A percentile compares a stretch with the other conserved stretches of the same genome.
Evolutionary conservation across 352 stramenopile genomes (phyloP).

Genomic region (Globisporangium viniferum): DNA sequence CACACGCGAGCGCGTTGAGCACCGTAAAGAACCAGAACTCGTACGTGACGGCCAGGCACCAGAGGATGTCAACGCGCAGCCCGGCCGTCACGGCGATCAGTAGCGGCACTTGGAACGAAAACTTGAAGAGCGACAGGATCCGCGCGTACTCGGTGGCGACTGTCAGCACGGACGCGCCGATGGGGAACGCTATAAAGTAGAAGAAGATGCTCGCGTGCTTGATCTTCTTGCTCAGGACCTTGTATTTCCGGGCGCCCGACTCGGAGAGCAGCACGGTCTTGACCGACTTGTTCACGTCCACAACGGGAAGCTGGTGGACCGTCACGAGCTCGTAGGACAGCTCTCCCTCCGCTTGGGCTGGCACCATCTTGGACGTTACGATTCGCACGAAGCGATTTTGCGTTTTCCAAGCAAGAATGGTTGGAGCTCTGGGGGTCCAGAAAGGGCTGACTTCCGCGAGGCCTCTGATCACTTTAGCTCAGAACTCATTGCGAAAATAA

Average conservation of each 20-base stretch:
- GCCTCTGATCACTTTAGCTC: neutral
- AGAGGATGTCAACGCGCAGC: neutral
- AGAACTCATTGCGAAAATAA: neutral
- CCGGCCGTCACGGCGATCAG: neutral
- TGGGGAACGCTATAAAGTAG: constrained; percentile 3
- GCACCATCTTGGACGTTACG: neutral
- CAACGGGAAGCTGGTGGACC: neutral
- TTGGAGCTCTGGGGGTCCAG: neutral
- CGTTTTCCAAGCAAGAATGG: neutral
- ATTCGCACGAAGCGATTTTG: neutral
- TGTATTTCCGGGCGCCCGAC: neutral
- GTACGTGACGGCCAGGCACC: constrained; percentile 21
- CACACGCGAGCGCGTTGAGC: constrained; percentile 14
- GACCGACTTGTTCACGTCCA: constrained; percentile 1
- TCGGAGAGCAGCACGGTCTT: constrained; percentile 5
- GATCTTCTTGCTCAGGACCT: neutral
- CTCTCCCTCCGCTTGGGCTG: neutral
- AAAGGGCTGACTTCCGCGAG: neutral
- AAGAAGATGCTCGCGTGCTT: neutral
- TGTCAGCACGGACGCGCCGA: constrained; percentile 2
- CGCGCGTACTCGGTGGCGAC: constrained; percentile 5
- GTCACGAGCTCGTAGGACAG: neutral
- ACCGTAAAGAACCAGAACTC: constrained; percentile 40
- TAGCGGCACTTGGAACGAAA: neutral
- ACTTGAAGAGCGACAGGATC: constrained; percentile 2